Base-by-base conservation (phyloP, 306 rosid species). In the Alnus rubra region DNA sequence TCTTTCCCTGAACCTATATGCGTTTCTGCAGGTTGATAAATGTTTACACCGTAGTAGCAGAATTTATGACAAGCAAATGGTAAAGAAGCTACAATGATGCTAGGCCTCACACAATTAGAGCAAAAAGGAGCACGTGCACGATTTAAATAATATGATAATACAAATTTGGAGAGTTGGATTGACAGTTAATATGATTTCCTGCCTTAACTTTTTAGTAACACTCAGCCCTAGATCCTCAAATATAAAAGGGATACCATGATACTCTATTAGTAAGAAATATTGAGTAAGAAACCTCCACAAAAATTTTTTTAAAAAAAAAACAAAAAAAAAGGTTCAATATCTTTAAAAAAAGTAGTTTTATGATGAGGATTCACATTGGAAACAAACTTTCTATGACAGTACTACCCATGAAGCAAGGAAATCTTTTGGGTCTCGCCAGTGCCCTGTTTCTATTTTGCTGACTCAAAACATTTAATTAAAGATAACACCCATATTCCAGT, bases 51-150 rank as follows among this genome's bases (percentile, higher is more conserved):
- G 18, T n/a, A 44, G 51, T 9, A 39, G 50, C 51, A 42, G 72
- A 68, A 68, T 68, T 18, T 68, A 42, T n/a, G 31, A 64, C 23
- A 37, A 64, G 70, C 70, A 35, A 16, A 64, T 33, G 48, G 70
- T 64, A 64, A 35, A 28, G 70, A 64, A 64, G 70, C 15, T 15
- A 16, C 11, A 37, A 64, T 4, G 23, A 64, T 64, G 48, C 28
- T 14, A 35, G 70, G 18, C 48, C 47, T 33, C 70, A 64, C 45
- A 1, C 65, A 1, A 16, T 64, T 15, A 37, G 35, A 12, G 47
- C 70, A 9, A 64, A 33, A 9, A 58, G 37, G 15, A 64, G 10
- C 13, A 64, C 35, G 47, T 7, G 48, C 70, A 15, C 70, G 33
- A 64, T 14, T 37, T 39, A 31, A 33, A 33, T 15, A 7, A 64